These are phyloP conservation scores for Ascochyta lentis DNA, from an alignment of 2,329 filamentous ascomycete genomes.

Conservation along the genomic window DNA sequence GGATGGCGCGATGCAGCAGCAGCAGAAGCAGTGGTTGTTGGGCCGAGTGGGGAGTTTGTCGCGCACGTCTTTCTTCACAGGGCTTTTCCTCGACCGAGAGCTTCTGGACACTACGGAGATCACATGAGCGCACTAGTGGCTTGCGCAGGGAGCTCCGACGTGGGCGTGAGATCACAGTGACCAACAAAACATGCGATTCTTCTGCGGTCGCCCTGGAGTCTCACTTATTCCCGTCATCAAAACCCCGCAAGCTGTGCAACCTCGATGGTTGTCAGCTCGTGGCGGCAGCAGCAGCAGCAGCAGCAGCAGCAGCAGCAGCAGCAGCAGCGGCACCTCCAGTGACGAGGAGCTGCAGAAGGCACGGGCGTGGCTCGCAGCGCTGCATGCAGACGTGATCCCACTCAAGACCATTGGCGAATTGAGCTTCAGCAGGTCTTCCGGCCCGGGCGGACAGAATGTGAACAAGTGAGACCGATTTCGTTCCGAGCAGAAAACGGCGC, in stretches of 20 bases:
- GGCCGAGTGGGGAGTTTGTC: conserved; percentile 15
- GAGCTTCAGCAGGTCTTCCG: conserved; percentile 68
- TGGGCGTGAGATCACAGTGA: conserved; percentile 16
- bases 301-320: conserved; percentile 9
- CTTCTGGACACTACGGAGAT: conserved; percentile 7
- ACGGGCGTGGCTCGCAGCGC: conserved; percentile 62
- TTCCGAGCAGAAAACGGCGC: conserved; percentile 22
- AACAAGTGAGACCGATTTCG: conserved; percentile 62
- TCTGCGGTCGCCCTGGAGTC: conserved; percentile 16
- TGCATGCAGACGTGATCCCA: conserved; percentile 63
- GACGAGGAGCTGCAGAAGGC: conserved; percentile 52
- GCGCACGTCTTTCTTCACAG: conserved; percentile 15
- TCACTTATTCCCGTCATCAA: conserved; percentile 13
- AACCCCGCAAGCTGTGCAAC: conserved; percentile 14
- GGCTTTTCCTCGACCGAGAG: conserved; percentile 11
- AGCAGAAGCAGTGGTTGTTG: conserved; percentile 14
- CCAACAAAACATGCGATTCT: conserved; percentile 21
- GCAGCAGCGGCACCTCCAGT: conserved; percentile 7
- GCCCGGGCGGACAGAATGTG: conserved; percentile 72
- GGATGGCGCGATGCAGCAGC: conserved; percentile 25
- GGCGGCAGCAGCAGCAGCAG: not conserved
- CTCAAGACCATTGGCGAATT: conserved; percentile 61
- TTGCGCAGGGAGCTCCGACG: conserved; percentile 11
- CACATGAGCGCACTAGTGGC: conserved; percentile 15
- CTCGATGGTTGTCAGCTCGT: conserved; percentile 12